phyloP scores from a whole-genome alignment of 768 basidiomycete species.

The Suillus weaverae region DNA sequence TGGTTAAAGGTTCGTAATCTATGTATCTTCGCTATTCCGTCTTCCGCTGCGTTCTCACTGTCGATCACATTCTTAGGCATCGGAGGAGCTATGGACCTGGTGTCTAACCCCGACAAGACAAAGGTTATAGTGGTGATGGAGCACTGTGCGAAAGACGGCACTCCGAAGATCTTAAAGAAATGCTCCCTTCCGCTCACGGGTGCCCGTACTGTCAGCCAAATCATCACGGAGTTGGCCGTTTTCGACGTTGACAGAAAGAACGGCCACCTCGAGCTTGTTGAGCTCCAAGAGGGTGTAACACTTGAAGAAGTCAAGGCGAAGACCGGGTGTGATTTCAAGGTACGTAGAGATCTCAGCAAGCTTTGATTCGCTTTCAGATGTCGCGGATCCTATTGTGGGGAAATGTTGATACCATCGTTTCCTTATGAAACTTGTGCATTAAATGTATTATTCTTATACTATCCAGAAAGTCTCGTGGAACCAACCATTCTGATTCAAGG shows the following conservation, averaged over 20 bases:
- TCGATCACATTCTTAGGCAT: conserved; percentile 55
- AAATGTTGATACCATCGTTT: not conserved
- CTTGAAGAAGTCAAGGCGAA: conserved; percentile 84
- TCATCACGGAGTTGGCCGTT: conserved; percentile 91
- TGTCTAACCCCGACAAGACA: conserved; percentile 94
- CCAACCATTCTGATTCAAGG: not conserved
- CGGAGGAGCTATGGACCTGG: conserved; percentile 95
- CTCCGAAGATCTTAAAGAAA: conserved; percentile 80
- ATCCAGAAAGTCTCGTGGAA: not conserved
- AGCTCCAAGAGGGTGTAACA: conserved; percentile 79
- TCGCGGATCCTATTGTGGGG: conserved; percentile 11
- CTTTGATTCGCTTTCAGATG: conserved; percentile 35
- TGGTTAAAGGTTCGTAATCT: conserved; percentile 63
- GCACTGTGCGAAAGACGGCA: conserved; percentile 87
- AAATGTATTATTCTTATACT: not conserved
- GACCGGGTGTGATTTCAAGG: conserved; percentile 82
- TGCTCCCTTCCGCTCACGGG: conserved; percentile 89
- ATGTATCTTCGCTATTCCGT: not conserved
- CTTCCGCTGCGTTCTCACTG: conserved; percentile 13
- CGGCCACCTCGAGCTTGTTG: conserved; percentile 73
- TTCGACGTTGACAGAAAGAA: conserved; percentile 82
- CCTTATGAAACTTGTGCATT: not conserved
- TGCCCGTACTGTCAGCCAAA: conserved; percentile 82
- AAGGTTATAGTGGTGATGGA: conserved; percentile 91
- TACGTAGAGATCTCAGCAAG: conserved; percentile 50